Conservation (phyloP, 257 asterid species). For the Solanum sitiens region DNA sequence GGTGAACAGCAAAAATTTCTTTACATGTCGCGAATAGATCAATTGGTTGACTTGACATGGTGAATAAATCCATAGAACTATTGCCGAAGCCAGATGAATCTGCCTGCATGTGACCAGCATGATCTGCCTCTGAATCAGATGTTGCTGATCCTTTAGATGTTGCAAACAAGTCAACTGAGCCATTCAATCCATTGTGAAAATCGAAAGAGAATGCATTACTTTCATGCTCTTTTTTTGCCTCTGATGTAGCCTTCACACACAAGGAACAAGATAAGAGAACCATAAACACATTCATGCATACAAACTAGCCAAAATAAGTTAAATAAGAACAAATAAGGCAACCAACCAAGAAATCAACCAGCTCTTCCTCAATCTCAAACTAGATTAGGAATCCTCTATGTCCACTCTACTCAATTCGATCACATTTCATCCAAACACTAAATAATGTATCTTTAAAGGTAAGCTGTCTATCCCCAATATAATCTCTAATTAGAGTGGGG, state of each 20-base stretch:
- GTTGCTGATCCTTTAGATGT: neutral
- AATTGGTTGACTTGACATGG: slow-evolving; percentile 18
- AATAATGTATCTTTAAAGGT: neutral
- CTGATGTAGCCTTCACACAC: slow-evolving; percentile 32
- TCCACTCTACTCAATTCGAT: neutral
- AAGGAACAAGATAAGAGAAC: slow-evolving; percentile 19
- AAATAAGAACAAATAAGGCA: neutral
- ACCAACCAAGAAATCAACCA: neutral
- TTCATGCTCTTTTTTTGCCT: slow-evolving; percentile 21
- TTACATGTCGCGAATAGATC: slow-evolving; percentile 29
- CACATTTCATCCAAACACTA: neutral
- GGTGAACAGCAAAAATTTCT: slow-evolving; percentile 21
- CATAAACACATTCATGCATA: neutral
- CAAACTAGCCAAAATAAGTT: neutral
- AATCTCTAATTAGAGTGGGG: neutral
- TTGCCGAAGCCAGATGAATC: slow-evolving; percentile 1
- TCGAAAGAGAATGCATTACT: slow-evolving; percentile 18
- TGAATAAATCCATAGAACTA: slow-evolving; percentile 21
- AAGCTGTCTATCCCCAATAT: neutral
- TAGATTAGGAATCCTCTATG: neutral
- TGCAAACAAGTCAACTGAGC: neutral
- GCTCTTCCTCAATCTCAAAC: neutral
- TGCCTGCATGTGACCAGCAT: neutral
- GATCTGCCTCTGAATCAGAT: neutral
- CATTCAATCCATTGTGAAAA: slow-evolving; percentile 15